Evolutionary conservation across 2,329 filamentous ascomycete genomes (phyloP), one percentile per base, ranked within the genome.

Genomic region (Nannizziopsis arthrosporioides): DNA sequence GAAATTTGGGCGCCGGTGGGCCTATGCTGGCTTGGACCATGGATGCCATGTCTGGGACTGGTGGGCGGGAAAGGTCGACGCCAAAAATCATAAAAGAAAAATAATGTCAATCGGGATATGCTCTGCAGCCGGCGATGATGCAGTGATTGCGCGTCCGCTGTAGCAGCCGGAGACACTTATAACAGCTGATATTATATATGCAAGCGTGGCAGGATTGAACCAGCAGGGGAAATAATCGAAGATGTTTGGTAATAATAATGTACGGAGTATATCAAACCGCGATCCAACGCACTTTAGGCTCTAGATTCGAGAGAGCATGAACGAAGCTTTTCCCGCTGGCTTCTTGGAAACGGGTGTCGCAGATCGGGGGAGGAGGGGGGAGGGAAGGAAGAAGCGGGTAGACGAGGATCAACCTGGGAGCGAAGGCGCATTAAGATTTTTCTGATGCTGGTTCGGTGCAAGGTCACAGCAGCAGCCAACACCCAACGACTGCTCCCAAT

Each of bases 1-100:
- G 46, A 64, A 72, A 73, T 54, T 63, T 68, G 53, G 64, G 55
- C 49, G 62, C 51, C 51, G 60, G 56, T 59, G 62, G 62, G 57
- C 57, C 62, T 51, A 67, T 60, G 57, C 66, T 66, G 59, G 64
- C 61, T 56, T 67, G 66, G 61, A 68, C 63, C 64, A 68, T 67
- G 57, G 63, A 63, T 56, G 65, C 64, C 65, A 68, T 64, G 58
- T 60, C 47, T 50, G 34, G 43, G 31, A 35, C 27, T n/a, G 19
- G 7, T 7, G 7, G n/a, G 35, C 17, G 17, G 58, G 39, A 31
- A 30, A 30, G 43, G 31, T 50, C 27, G 44, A 14, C 37, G 34
- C 38, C n/a, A 27, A 30, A 35, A 19, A 17, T 17, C 4, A 12
- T 18, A 15, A 40, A n/a, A 37, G 22, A 4, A 19, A 15, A 22